Evolutionary conservation across 1,139 yeast genomes (phyloP), one percentile per base, ranked within the genome.

Genomic region (Debaryomyces coudertii): DNA sequence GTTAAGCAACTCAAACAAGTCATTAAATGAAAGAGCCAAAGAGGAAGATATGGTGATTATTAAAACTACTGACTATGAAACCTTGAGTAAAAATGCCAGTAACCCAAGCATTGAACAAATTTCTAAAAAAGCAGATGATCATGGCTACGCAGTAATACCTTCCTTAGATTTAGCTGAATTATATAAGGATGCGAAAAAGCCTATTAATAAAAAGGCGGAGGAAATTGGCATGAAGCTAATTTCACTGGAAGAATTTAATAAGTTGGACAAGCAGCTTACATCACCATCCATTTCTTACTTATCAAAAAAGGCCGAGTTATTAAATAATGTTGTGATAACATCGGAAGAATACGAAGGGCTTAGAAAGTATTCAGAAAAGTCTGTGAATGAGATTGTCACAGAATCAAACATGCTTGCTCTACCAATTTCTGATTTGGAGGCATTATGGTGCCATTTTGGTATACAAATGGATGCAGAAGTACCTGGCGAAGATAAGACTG

Each of bases 41-140:
- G 46, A 40, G 4, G 37, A 42, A 4, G 49, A 47, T 16, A 44
- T 46, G 47, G n/a, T 27, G 7, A 23, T 47, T 18, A 15, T 38
- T 29, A 14, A 28, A 16, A 28, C 43, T 16, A 37, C 27, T 7
- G 27, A 30, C 6, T 22, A 22, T 12, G 37, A 37, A 11, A 18
- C 31, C 4, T 62, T 44, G 54, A 65, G 14, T 40, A 55, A 36
- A 56, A 61, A 20, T 57, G 59, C 40, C 9, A 54, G 54, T 3
- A 51, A 57, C 2, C 71, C 76, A 35, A 46, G 60, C 7, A 40
- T 57, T 3, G 69, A 63, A 2, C 62, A 56, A 38, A 45, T 74
- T 12, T 48, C 50, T 11, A 58, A 58, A 12, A 64, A 61, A 34
- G 75, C 77, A 3, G 42, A 45, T 25, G 18, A 53, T 15, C 30